A percentile compares a stretch with the other conserved stretches of the same genome.
phyloP scores from a whole-genome alignment of 2,329 filamentous ascomycete species.

The Pochonia chlamydosporia region DNA sequence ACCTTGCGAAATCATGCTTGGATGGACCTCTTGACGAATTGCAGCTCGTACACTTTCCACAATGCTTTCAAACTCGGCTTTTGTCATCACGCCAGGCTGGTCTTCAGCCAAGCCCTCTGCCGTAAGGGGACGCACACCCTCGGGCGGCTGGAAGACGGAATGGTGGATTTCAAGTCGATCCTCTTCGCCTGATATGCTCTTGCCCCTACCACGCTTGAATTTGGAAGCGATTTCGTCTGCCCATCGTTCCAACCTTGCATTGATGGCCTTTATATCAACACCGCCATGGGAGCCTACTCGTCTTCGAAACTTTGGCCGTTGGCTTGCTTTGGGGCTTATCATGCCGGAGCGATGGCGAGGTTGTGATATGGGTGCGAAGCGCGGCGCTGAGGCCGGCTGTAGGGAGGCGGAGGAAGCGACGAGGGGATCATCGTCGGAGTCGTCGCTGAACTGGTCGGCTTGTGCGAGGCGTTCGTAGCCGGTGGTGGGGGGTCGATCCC shows the following conservation, averaged over 20 bases:
- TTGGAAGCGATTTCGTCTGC: constrained; percentile 96
- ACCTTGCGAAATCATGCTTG: constrained; percentile 92
- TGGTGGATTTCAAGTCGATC: constrained; percentile 93
- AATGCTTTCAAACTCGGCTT: constrained; percentile 76
- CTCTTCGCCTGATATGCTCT: constrained; percentile 67
- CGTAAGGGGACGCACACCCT: constrained; percentile 76
- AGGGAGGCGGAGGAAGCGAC: constrained; percentile 49
- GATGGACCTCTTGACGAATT: constrained; percentile 86
- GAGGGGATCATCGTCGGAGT: constrained; percentile 60
- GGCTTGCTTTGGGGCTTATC: constrained; percentile 43
- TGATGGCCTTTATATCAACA: constrained; percentile 97
- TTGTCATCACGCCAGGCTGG: constrained; percentile 64
- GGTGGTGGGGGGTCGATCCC: constrained; percentile 64
- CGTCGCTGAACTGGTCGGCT: constrained; percentile 69
- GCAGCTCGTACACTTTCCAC: constrained; percentile 86
- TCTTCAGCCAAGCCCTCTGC: constrained; percentile 64
- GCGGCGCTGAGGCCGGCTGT: constrained; percentile 52
- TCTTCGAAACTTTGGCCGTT: constrained; percentile 37
- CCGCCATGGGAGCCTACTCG: constrained; percentile 68
- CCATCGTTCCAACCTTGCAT: constrained; percentile 90
- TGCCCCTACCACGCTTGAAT: constrained; percentile 81
- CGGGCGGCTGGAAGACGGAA: constrained; percentile 90
- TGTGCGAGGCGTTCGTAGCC: constrained; percentile 83
- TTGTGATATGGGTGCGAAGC: constrained; percentile 59
- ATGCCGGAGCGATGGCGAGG: constrained; percentile 56